Evolutionary conservation across 2,329 filamentous ascomycete species (phyloP).

Genomic region (Didymellaceae sp.): DNA sequence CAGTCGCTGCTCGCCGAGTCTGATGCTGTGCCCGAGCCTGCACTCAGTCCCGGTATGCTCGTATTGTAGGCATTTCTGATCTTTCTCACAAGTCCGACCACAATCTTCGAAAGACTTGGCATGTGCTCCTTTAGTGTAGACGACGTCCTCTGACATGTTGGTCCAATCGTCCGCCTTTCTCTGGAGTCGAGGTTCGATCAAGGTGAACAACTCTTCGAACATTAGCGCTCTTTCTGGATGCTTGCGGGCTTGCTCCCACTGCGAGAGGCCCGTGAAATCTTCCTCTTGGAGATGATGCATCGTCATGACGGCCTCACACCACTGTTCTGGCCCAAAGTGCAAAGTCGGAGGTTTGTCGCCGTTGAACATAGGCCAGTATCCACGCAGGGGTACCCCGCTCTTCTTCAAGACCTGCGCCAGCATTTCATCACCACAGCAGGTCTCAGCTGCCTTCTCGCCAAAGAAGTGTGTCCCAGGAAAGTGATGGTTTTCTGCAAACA

Average conservation of each 20-base stretch:
- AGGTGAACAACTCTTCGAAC: conserved; percentile 43
- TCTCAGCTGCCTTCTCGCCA: conserved; percentile 42
- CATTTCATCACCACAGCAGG: conserved; percentile 50
- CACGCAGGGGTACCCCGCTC: conserved; percentile 44
- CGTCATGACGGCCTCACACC: conserved; percentile 53
- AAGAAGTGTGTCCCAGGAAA: conserved; percentile 45
- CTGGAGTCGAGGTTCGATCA: conserved; percentile 37
- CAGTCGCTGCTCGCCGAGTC: conserved; percentile 36
- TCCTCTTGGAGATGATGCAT: conserved; percentile 44
- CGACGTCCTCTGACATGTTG: conserved; percentile 41
- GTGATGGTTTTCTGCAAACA: conserved; percentile 44
- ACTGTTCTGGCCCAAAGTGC: conserved; percentile 49
- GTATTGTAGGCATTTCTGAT: conserved; percentile 42
- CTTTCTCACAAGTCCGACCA: conserved; percentile 35
- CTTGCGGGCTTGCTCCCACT: conserved; percentile 36
- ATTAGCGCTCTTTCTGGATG: conserved; percentile 37
- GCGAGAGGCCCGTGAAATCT: conserved; percentile 37
- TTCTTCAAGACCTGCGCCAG: conserved; percentile 48
- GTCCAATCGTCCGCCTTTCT: conserved; percentile 40
- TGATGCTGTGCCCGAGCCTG: conserved; percentile 35
- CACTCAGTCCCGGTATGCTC: conserved; percentile 41
- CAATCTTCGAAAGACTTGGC: conserved; percentile 40
- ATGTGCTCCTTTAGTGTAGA: conserved; percentile 25
- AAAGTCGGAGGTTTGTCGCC: conserved; percentile 50
- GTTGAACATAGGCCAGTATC: conserved; percentile 56